A percentile compares a stretch with the other conserved stretches of the same genome.
Conservation (phyloP, 176 grass and related monocot genomes). For the Oryza glumipatula region DNA sequence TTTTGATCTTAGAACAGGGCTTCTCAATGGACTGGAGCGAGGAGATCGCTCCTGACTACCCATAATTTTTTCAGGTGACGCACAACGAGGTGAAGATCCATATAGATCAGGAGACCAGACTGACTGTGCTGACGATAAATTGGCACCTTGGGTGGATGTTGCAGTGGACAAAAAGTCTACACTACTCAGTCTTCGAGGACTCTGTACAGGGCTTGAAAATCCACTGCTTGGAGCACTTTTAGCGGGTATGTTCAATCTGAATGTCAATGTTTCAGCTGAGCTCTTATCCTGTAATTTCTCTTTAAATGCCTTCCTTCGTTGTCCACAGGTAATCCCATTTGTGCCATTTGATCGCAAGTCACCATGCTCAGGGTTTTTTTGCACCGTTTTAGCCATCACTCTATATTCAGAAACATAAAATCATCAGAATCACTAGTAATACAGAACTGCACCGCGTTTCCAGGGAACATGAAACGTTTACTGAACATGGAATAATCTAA, state of each 20-base stretch:
- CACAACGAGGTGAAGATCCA: slow-evolving; percentile 46
- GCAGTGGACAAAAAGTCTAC: slow-evolving; percentile 54
- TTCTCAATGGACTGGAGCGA: slow-evolving; percentile 57
- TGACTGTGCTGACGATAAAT: slow-evolving; percentile 57
- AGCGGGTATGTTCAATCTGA: slow-evolving; percentile 69
- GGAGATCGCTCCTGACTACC: slow-evolving; percentile 59
- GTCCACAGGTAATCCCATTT: slow-evolving; percentile 48
- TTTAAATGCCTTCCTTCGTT: slow-evolving; percentile 54
- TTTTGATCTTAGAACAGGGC: slow-evolving; percentile 55
- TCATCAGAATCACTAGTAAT: slow-evolving; percentile 27
- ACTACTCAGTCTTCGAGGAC: slow-evolving; percentile 58
- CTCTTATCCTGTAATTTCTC: slow-evolving; percentile 53
- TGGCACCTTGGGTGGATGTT: slow-evolving; percentile 40
- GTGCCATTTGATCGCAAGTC: slow-evolving; percentile 36
- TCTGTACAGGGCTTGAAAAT: slow-evolving; percentile 76
- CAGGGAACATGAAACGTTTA: slow-evolving; percentile 2
- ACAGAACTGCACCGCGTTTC: not conserved
- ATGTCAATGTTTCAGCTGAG: slow-evolving; percentile 51
- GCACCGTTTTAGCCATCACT: slow-evolving; percentile 33
- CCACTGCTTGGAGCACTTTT: slow-evolving; percentile 82
- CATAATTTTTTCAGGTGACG: slow-evolving; percentile 60
- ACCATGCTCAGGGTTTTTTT: slow-evolving; percentile 38
- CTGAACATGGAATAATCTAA: not conserved
- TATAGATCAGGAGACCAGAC: slow-evolving; percentile 52
- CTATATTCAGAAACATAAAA: slow-evolving; percentile 35